These are phyloP conservation scores for Cochlearia excelsa DNA, from an alignment of 345 rosid genomes.

Conservation along the genomic window DNA sequence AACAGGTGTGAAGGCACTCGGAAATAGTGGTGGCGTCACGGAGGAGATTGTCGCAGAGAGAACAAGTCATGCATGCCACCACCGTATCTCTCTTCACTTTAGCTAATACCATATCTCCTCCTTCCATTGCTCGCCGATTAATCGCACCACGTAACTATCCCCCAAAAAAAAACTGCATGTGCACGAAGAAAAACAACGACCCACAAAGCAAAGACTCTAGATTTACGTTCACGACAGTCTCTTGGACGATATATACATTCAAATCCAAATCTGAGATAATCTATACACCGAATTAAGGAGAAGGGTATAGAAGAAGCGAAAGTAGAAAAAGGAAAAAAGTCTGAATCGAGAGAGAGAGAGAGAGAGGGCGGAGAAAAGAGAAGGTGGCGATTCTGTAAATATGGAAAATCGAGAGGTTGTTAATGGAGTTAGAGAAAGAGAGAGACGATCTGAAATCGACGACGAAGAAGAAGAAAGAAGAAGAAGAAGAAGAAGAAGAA, in stretches of 20 bases:
- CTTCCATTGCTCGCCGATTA: conserved; percentile 33
- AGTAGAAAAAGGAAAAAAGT: background rate
- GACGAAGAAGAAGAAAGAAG: background rate
- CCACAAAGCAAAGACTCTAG: conserved; percentile 9
- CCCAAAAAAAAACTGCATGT: conserved; percentile 44
- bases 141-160: conserved; percentile 32
- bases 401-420: conserved; percentile 11
- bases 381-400: conserved; percentile 12
- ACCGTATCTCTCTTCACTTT: conserved; percentile 68
- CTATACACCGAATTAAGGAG: conserved; percentile 3
- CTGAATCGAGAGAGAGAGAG: conserved; percentile 21
- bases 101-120: conserved; percentile 44
- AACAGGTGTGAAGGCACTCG: conserved; percentile 95
- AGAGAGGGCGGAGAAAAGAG: background rate
- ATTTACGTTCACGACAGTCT: conserved; percentile 48
- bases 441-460: conserved; percentile 34
- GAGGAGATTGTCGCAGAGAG: conserved; percentile 72
- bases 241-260: conserved; percentile 34
- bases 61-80: conserved; percentile 87
- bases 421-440: conserved; percentile 8
- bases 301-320: background rate
- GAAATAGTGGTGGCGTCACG: conserved; percentile 87
- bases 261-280: conserved; percentile 29
- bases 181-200: conserved; percentile 9
- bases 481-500: conserved; percentile 1